Evolutionary conservation across 768 basidiomycete species (phyloP), one percentile per base, ranked within the genome.

Genomic region (Lactifluus volemus): DNA sequence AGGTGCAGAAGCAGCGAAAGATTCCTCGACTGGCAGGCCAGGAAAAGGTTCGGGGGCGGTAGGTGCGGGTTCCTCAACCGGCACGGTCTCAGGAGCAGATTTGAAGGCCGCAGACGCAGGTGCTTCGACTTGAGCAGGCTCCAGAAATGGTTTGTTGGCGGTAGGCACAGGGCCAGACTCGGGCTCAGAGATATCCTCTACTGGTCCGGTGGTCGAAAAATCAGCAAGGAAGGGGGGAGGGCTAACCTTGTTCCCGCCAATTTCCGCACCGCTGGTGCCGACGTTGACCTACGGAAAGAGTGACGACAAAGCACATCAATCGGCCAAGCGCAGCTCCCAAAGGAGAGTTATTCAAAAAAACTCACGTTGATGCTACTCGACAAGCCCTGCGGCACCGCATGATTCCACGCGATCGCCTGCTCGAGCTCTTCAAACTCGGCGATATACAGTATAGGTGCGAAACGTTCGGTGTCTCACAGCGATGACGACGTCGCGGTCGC

Each of bases 341-440:
- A 48, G 14, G 17, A 25, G 45, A 30, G n/a, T n/a, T n/a, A n/a
- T n/a, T n/a, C n/a, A n/a, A n/a, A n/a, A n/a, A 39, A 6, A 77
- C 84, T 70, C 70, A 90, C 92, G 73, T 95, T 94, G 62, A 94
- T 90, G 61, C 89, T 89, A 69, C 90, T 92, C 48, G 90, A 92
- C 60, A 96, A 74, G n/a, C 93, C 93, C 80, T 92, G 92, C 12
- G 87, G 88, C 54, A 96, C 93, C 45, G 79, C 81, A 71, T 96
- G 96, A 72, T 96, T 95, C 86, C 87, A 92, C 69, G 77, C 77
- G 71, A 97, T 93, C 10, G 91, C 92, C 72, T 92, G 78, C 65
- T 91, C 88, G 11, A 94, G 76, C 65, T 89, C 81, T 68, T 95
- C 89, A 72, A 97, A 98, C 51, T 91, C 76, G 15, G 85, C 86